These are phyloP conservation scores for Trametes sp. DNA, from an alignment of 1,284 basidiomycete species.

Conservation along the genomic window DNA sequence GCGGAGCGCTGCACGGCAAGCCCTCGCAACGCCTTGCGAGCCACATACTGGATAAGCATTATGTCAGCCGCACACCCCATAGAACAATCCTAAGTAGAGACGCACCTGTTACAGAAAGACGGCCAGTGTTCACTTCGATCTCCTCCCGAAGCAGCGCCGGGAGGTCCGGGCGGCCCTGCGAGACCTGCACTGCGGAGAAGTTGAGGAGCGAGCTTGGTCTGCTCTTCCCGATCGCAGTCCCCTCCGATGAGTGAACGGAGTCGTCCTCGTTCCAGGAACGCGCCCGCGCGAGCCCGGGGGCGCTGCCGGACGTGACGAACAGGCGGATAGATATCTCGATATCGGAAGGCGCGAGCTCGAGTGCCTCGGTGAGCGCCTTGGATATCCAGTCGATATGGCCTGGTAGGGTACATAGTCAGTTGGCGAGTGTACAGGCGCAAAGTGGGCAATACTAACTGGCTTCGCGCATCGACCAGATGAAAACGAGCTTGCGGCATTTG, in stretches of 20 bases:
- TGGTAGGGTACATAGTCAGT: constrained; percentile 24
- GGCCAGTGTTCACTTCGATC: constrained; percentile 30
- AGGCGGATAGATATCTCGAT: constrained; percentile 47
- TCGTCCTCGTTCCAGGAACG: constrained; percentile 29
- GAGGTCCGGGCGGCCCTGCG: constrained; percentile 44
- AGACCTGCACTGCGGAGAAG: constrained; percentile 37
- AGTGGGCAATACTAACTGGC: constrained; percentile 40
- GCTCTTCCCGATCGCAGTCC: constrained; percentile 22
- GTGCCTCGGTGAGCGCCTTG: constrained; percentile 42
- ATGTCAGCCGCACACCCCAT: background rate
- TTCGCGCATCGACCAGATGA: constrained; percentile 55
- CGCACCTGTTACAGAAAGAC: constrained; percentile 52
- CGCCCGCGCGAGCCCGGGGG: constrained; percentile 1
- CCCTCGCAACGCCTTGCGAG: constrained; percentile 48
- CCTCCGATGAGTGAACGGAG: constrained; percentile 29
- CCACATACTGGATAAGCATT: constrained; percentile 52
- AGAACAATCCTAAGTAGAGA: background rate
- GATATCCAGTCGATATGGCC: constrained; percentile 54
- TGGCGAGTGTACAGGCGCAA: background rate
- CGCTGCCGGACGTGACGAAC: constrained; percentile 43
- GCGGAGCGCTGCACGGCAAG: constrained; percentile 49
- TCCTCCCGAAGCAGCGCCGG: constrained; percentile 39
- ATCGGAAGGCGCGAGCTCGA: constrained; percentile 39
- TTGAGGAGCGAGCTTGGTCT: constrained; percentile 31
- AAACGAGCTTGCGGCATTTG: constrained; percentile 46